A percentile compares a stretch with the other conserved stretches of the same genome.
These are phyloP conservation scores for Fistulifera pelliculosa DNA, from an alignment of 108 stramenopile species.

Conservation along the genomic window DNA sequence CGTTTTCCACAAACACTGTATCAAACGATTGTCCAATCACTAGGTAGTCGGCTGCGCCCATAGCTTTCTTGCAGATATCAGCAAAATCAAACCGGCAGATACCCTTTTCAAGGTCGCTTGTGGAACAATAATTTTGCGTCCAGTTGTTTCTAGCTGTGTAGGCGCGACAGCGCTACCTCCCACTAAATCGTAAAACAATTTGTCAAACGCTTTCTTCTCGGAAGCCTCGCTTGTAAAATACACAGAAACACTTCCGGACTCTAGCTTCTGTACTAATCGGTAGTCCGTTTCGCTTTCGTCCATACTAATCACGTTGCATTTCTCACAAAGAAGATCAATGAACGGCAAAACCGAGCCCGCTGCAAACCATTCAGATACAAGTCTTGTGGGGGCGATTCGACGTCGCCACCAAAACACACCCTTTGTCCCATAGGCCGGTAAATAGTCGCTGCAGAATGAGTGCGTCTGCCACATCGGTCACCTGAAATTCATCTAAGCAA, in stretches of 20 bases:
- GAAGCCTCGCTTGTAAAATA: conserved; percentile 11
- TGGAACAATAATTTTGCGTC: conserved; percentile 56
- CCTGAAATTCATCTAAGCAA: conserved; percentile 91
- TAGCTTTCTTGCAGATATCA: conserved; percentile 81
- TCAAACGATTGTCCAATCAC: conserved; percentile 81
- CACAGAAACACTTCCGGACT: conserved; percentile 14
- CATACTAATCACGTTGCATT: conserved; percentile 58
- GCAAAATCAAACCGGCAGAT: conserved; percentile 71
- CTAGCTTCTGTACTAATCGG: conserved; percentile 41
- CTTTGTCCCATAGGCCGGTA: conserved; percentile 54
- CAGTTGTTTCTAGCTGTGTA: conserved; percentile 46
- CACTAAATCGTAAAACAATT: conserved; percentile 36
- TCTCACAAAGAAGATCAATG: conserved; percentile 75
- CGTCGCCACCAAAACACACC: conserved; percentile 72
- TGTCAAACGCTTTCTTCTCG: conserved; percentile 13
- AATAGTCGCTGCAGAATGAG: conserved; percentile 72
- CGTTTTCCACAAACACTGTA: conserved; percentile 71
- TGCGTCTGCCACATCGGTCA: conserved; percentile 88
- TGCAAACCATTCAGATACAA: conserved; percentile 93
- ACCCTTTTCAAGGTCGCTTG: conserved; percentile 32
- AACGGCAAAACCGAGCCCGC: conserved; percentile 95
- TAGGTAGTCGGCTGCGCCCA: conserved; percentile 89
- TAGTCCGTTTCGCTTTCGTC: conserved; percentile 78
- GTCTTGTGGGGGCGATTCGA: conserved; percentile 89
- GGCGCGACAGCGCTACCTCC: conserved; percentile 22